Base-by-base conservation (phyloP, 2,329 filamentous ascomycete genomes). In the Alternaria incomplexa region DNA sequence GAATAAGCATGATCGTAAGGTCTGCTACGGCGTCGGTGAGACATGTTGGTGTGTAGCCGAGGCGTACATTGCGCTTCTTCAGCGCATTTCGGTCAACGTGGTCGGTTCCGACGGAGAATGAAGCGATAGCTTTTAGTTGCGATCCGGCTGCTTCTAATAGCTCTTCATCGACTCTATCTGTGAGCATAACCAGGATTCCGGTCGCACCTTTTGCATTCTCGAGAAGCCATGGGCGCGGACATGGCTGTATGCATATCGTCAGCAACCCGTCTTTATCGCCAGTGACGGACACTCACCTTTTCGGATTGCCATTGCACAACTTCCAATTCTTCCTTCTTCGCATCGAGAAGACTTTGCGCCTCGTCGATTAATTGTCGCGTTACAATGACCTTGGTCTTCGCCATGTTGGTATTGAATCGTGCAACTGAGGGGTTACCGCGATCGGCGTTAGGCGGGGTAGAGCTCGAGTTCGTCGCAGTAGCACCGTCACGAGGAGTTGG, bases 11-110 rank as follows among this genome's bases (percentile, higher is more conserved):
- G 40, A 76, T 61, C 0, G 73, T 70, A 2, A 76, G 61, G 36
- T 76, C 75, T 22, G 75, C 73, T 3, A 76, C 73, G 4, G 75
- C 73, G 43, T 76, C 73, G 32, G 74, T 77, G 12, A 77, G 68
- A 54, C 67, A 73, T 44, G 70, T 74, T 13, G 73, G 72, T 20
- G 74, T 77, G 50, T 77, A 77, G 13, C 74, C 75, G 5, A 77
- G 68, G 0, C 74, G 69, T 28, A 77, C 72, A 43, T 64, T 65
- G 46, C 72, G 70, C 25, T 66, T 64, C 58, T 74, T 76, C 3
- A 77, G 65, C 1, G 69, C 67, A 8, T 60, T 57, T 4, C 65
- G 65, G 53, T 76, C 70, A 7, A 77, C 66, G 52, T 77, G 73
- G 56, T 77, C 73, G 12, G 72, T 76, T 1, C 74, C 75, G n/a